Conservation (phyloP, 257 asterid genomes). For the Petunia axillaris region DNA sequence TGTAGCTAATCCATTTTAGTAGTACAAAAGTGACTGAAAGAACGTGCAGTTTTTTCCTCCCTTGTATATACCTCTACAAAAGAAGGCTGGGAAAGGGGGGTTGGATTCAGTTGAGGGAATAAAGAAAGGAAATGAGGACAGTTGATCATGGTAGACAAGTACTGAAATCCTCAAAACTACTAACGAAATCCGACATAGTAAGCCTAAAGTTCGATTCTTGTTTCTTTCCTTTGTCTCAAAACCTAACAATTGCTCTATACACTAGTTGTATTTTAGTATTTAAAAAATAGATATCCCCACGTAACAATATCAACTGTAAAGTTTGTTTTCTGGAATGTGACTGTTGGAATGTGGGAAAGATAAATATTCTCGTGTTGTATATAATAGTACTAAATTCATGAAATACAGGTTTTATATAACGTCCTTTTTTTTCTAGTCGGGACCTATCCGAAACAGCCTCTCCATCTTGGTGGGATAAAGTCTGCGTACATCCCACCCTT, state of each 20-base stretch:
- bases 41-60: not conserved
- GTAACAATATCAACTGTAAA: not conserved
- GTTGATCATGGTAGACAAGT: slow-evolving; percentile 23
- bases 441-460: too few relatives aligned
- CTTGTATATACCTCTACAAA: not conserved
- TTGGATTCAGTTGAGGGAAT: not conserved
- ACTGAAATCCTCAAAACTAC: slow-evolving; percentile 5
- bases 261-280: not conserved
- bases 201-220: not conserved
- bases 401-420: not conserved
- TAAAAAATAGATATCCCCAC: not conserved
- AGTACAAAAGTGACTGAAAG: not conserved
- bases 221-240: not conserved
- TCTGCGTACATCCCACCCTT: too few relatives aligned
- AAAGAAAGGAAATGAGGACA: not conserved
- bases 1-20: too few relatives aligned
- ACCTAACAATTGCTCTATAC: not conserved
- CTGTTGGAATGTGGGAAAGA: not conserved
- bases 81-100: not conserved
- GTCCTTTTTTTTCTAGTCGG: too few relatives aligned
- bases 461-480: too few relatives aligned
- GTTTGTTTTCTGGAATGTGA: not conserved
- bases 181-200: slow-evolving; percentile 14
- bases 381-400: not conserved
- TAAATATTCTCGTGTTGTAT: not conserved